Percentiles rank a stretch among this genome's conserved stretches.
These are phyloP conservation scores for Lactarius quietus DNA, from an alignment of 768 basidiomycete genomes.

Conservation along the genomic window DNA sequence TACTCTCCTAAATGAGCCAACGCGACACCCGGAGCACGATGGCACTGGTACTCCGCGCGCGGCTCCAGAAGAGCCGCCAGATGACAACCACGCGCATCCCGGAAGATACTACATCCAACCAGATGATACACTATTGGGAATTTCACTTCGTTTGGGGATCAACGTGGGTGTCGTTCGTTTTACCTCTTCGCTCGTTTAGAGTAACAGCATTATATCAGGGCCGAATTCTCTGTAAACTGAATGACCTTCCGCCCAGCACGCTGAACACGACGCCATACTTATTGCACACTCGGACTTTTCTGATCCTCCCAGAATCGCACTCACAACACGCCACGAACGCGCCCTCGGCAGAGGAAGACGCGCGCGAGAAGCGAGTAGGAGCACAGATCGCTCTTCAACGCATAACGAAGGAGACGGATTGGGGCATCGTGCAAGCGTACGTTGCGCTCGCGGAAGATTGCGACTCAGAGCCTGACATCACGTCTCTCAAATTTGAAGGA, in stretches of 20 bases:
- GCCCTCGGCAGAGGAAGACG: slow-evolving; percentile 39
- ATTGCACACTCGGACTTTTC: slow-evolving; percentile 59
- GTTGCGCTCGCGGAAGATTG: slow-evolving; percentile 56
- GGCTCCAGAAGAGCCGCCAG: neutral
- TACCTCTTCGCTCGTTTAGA: neutral
- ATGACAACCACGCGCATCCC: neutral
- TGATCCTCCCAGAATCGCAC: slow-evolving; percentile 48
- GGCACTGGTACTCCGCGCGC: neutral
- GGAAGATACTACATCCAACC: slow-evolving; percentile 23
- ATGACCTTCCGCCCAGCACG: slow-evolving; percentile 61
- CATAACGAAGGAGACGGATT: slow-evolving; percentile 67
- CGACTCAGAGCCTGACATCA: slow-evolving; percentile 25
- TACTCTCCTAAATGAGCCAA: neutral
- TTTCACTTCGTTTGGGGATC: slow-evolving; percentile 31
- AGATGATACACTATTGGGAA: slow-evolving; percentile 23
- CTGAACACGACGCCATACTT: slow-evolving; percentile 70
- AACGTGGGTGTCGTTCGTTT: slow-evolving; percentile 45
- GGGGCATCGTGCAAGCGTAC: slow-evolving; percentile 63
- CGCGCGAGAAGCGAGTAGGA: slow-evolving; percentile 45
- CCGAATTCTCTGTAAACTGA: slow-evolving; percentile 58
- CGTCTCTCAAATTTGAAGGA: slow-evolving; percentile 28
- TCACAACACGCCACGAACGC: slow-evolving; percentile 29
- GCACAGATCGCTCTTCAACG: slow-evolving; percentile 60
- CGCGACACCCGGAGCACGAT: neutral
- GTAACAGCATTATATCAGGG: slow-evolving; percentile 37